These are phyloP conservation scores for Cylindrotheca closterium DNA, from an alignment of 108 stramenopile species.

Conservation along the genomic window DNA sequence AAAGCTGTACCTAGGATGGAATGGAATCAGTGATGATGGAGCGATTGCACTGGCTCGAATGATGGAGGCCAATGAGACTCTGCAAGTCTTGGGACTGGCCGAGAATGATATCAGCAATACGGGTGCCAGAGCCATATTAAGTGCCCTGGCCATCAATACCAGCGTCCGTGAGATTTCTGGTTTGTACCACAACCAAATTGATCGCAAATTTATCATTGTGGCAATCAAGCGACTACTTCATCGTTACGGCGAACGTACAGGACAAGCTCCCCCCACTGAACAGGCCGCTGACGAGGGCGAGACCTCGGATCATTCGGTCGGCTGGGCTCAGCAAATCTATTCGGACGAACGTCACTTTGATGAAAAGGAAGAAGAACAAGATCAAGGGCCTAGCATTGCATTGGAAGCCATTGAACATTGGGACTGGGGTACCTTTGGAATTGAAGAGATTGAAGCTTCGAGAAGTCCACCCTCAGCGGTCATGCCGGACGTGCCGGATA, in stretches of 20 bases:
- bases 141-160: conserved; percentile 24
- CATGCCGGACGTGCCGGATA: no score
- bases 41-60: conserved; percentile 23
- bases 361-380: neutral
- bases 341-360: neutral
- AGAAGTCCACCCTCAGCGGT: neutral
- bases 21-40: conserved; percentile 30
- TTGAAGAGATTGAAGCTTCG: conserved; percentile 30
- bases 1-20: conserved; percentile 32
- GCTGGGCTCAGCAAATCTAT: conserved; percentile 22
- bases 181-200: conserved; percentile 33
- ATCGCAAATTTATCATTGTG: conserved; percentile 35
- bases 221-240: conserved; percentile 42
- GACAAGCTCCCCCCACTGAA: conserved; percentile 1
- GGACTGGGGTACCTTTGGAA: conserved; percentile 44
- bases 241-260: conserved; percentile 22
- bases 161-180: conserved; percentile 29
- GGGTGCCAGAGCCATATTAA: conserved; percentile 26
- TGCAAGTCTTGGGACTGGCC: conserved; percentile 30
- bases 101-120: conserved; percentile 33
- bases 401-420: conserved; percentile 39
- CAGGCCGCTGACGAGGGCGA: conserved; percentile 4
- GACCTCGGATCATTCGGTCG: conserved; percentile 9
- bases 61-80: conserved; percentile 25
- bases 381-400: conserved; percentile 8